These are phyloP conservation scores for Pterulicium gracile DNA, from an alignment of 1,284 basidiomycete species.

Conservation along the genomic window DNA sequence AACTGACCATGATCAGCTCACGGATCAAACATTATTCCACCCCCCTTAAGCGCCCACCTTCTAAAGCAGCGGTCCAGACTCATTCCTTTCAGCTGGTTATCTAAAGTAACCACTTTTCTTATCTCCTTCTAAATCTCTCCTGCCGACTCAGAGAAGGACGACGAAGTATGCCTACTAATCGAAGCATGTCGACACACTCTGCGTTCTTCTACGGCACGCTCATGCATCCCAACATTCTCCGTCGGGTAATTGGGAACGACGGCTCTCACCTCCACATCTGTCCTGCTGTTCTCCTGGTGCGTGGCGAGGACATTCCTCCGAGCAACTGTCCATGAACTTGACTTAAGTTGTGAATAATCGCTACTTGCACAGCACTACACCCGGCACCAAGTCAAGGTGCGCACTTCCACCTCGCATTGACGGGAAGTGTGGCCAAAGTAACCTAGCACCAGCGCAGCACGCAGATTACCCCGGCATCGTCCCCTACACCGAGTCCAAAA, in stretches of 20 bases:
- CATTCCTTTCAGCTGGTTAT: too few species aligned
- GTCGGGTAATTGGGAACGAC: slow-evolving; percentile 39
- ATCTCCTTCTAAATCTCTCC: too few species aligned
- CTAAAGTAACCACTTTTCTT: too few species aligned
- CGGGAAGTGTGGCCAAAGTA: too few species aligned
- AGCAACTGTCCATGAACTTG: slow-evolving; percentile 53
- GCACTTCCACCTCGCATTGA: too few species aligned
- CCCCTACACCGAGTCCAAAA: slow-evolving; percentile 34
- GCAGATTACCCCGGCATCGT: slow-evolving; percentile 78
- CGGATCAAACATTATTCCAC: too few species aligned
- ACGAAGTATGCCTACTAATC: too few species aligned
- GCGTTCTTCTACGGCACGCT: slow-evolving; percentile 84
- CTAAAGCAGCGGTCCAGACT: too few species aligned
- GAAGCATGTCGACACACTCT: slow-evolving; percentile 20
- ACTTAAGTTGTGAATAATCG: slow-evolving; percentile 48
- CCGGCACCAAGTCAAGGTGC: slow-evolving; percentile 54
- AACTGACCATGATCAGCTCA: too few species aligned
- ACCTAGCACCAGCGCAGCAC: slow-evolving; percentile 29
- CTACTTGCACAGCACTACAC: slow-evolving; percentile 50
- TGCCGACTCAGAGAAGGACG: too few species aligned
- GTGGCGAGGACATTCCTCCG: slow-evolving; percentile 63
- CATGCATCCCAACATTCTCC: slow-evolving; percentile 45
- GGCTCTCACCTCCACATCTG: slow-evolving; percentile 32
- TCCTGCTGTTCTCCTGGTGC: slow-evolving; percentile 24
- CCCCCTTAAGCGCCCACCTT: too few species aligned